Percentiles rank a stretch among this genome's conserved stretches.
Evolutionary conservation across 768 basidiomycete species (phyloP).

Genomic region (Hysterangium stoloniferum): DNA sequence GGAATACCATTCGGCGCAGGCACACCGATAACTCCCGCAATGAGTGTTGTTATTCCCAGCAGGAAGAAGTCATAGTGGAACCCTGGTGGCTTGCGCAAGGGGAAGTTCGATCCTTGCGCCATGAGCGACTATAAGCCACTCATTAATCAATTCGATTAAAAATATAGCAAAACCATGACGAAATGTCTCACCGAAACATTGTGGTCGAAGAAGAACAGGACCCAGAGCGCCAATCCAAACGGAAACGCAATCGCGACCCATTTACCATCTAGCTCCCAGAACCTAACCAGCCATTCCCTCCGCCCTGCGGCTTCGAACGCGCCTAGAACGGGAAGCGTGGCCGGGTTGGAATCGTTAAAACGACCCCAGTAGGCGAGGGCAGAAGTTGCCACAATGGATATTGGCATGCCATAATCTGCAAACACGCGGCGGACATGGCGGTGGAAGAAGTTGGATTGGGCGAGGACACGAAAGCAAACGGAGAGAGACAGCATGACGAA

Average conservation of each 20-base stretch:
- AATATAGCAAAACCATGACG: neutral
- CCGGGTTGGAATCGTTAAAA: slow-evolving; percentile 51
- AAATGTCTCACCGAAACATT: slow-evolving; percentile 70
- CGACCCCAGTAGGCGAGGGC: slow-evolving; percentile 83
- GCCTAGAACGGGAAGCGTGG: slow-evolving; percentile 58
- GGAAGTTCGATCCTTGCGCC: slow-evolving; percentile 84
- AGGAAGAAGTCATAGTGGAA: slow-evolving; percentile 89
- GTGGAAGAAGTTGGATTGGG: slow-evolving; percentile 60
- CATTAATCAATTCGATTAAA: slow-evolving; percentile 1
- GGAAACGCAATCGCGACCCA: slow-evolving; percentile 88
- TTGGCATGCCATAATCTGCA: slow-evolving; percentile 88
- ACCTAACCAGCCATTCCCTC: slow-evolving; percentile 75
- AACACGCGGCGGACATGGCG: slow-evolving; percentile 67
- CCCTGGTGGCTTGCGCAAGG: slow-evolving; percentile 82
- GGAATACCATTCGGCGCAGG: slow-evolving; percentile 67
- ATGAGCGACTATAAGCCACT: slow-evolving; percentile 61
- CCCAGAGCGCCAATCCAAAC: slow-evolving; percentile 82
- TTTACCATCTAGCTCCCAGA: slow-evolving; percentile 82
- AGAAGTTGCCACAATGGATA: slow-evolving; percentile 67
- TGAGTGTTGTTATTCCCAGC: slow-evolving; percentile 82
- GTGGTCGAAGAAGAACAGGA: slow-evolving; percentile 93
- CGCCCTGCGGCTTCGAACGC: slow-evolving; percentile 68
- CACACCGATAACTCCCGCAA: slow-evolving; percentile 77
- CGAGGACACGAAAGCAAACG: slow-evolving; percentile 64
- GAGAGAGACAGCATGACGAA: slow-evolving; percentile 68